These are phyloP conservation scores for Solanum lycopersicoides DNA, from an alignment of 257 asterid species.

Conservation along the genomic window DNA sequence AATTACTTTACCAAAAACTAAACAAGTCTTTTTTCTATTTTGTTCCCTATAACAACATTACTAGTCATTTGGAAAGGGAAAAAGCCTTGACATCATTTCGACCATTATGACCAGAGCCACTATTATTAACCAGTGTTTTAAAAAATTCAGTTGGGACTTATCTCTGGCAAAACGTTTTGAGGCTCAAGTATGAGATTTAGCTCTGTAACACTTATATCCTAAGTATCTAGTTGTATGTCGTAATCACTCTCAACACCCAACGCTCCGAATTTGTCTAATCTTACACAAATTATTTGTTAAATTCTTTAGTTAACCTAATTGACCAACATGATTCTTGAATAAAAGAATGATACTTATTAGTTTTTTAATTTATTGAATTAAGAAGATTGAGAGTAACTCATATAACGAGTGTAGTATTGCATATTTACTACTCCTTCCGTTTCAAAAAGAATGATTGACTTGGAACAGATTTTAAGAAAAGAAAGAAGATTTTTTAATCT, in stretches of 20 bases:
- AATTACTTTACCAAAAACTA: background rate
- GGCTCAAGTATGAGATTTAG: background rate
- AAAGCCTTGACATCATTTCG: background rate
- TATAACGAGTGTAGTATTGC: background rate
- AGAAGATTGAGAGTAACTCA: background rate
- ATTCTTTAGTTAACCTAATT: background rate
- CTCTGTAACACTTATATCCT: background rate
- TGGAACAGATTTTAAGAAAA: too few relatives aligned
- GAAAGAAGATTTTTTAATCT: too few relatives aligned
- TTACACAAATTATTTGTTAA: background rate
- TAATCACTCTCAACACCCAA: background rate
- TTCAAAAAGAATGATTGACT: too few relatives aligned
- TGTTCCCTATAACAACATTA: background rate
- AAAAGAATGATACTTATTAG: background rate
- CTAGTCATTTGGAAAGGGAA: background rate
- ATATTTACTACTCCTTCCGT: too few relatives aligned
- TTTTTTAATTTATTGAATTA: background rate
- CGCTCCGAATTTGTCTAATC: background rate
- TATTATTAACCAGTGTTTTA: too few relatives aligned
- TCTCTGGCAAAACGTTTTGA: background rate
- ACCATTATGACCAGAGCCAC: background rate
- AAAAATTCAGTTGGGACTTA: background rate
- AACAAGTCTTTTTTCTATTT: background rate
- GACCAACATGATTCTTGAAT: background rate
- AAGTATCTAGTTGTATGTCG: background rate